phyloP scores from a whole-genome alignment of 2,329 filamentous ascomycete genomes.

The Botryotinia narcissicola region DNA sequence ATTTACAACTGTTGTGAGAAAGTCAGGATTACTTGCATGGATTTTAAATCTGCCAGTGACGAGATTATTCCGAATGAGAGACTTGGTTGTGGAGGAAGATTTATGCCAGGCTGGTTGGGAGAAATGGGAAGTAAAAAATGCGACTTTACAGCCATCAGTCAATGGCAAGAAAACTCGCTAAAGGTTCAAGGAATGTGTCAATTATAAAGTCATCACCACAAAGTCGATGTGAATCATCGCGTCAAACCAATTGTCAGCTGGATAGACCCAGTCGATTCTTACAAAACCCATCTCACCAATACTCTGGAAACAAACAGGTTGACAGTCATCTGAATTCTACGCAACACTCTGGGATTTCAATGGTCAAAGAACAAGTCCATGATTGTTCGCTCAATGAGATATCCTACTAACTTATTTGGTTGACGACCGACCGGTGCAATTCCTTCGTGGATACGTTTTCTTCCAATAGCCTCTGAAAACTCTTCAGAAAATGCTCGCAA shows the following conservation, averaged over 20 bases:
- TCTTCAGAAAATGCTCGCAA: not conserved
- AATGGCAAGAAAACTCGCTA: slow-evolving; percentile 34
- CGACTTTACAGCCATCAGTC: slow-evolving; percentile 38
- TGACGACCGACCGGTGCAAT: not conserved
- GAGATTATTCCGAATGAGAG: slow-evolving; percentile 69
- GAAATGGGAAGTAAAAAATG: slow-evolving; percentile 65
- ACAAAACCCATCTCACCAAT: not conserved
- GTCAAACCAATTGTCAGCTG: not conserved
- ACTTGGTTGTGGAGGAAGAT: slow-evolving; percentile 85
- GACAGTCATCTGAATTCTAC: not conserved
- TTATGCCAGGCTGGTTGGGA: slow-evolving; percentile 90
- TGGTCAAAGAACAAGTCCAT: not conserved
- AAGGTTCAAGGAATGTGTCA: slow-evolving; percentile 17
- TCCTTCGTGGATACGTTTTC: not conserved
- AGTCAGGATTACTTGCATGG: slow-evolving; percentile 69
- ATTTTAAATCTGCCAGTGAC: slow-evolving; percentile 63
- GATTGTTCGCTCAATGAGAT: not conserved
- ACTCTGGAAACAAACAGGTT: not conserved
- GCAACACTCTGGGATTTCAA: not conserved
- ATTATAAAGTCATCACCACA: not conserved
- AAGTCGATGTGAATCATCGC: not conserved
- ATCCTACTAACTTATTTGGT: not conserved
- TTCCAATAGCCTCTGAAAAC: not conserved
- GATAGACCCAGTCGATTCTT: not conserved
- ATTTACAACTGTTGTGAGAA: slow-evolving; percentile 64